phyloP scores from a whole-genome alignment of 1,284 basidiomycete genomes.

The Rhodotorula sp. region DNA sequence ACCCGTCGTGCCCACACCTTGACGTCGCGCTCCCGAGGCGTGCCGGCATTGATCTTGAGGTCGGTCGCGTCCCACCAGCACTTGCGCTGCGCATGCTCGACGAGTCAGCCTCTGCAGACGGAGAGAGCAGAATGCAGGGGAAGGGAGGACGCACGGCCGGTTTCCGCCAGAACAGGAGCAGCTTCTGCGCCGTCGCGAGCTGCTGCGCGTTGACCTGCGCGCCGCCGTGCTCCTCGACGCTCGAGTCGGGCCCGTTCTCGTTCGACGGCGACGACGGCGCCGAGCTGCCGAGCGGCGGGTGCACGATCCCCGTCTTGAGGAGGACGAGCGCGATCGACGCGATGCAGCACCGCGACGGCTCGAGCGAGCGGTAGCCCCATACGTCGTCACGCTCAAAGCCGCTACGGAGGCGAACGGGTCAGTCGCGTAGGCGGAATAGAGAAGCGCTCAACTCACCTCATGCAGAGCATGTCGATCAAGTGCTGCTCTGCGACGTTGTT shows the following conservation, averaged over 20 bases:
- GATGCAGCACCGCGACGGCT: constrained; percentile 94
- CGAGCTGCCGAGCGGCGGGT: constrained; percentile 53
- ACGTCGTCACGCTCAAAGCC: constrained; percentile 94
- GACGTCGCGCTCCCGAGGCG: constrained; percentile 57
- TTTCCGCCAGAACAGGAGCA: constrained; percentile 97
- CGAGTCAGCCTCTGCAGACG: constrained; percentile 23
- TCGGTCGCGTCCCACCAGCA: constrained; percentile 99
- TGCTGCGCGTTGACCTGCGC: constrained; percentile 84
- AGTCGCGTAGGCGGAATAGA: neutral
- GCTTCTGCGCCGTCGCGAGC: constrained; percentile 96
- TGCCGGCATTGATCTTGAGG: constrained; percentile 68
- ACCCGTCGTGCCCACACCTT: constrained; percentile 96
- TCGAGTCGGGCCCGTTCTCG: constrained; percentile 2
- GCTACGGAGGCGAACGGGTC: constrained; percentile 54
- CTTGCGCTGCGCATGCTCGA: constrained; percentile 66
- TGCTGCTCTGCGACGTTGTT: constrained; percentile 99
- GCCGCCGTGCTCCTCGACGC: constrained; percentile 43
- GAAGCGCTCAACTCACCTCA: constrained; percentile 67
- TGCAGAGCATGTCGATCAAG: constrained; percentile 99
- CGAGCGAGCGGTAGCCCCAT: constrained; percentile 95
- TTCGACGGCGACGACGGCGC: constrained; percentile 4
- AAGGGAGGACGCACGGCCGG: constrained; percentile 71
- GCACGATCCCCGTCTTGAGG: constrained; percentile 93
- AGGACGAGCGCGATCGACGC: constrained; percentile 96
- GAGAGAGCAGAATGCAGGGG: neutral